Evolutionary conservation across 108 stramenopile genomes (phyloP).

Genomic region (Cylindrotheca closterium): DNA sequence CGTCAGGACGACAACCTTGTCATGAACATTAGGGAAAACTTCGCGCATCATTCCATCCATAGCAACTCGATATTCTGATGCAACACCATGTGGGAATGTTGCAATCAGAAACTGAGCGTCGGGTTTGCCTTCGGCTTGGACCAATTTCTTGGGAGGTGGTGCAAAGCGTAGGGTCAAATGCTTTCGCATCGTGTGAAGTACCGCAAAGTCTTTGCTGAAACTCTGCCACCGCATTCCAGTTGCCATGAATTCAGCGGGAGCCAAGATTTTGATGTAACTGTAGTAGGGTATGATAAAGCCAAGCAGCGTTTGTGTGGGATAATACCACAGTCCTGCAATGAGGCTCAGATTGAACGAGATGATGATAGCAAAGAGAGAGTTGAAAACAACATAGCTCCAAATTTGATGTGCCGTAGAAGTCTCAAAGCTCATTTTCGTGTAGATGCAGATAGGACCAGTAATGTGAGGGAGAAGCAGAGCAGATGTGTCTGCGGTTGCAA

Average conservation of each 20-base stretch:
- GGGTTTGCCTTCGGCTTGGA: background rate
- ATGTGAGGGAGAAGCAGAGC: too few relatives aligned
- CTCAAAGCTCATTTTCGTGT: too few relatives aligned
- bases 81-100: conserved; percentile 14
- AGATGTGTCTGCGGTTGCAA: too few relatives aligned
- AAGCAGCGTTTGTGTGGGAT: background rate
- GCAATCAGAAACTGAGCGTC: conserved; percentile 23
- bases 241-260: background rate
- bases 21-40: conserved; percentile 27
- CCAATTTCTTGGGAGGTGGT: background rate
- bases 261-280: background rate
- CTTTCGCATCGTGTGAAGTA: background rate
- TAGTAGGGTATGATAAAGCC: background rate
- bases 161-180: background rate
- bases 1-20: conserved; percentile 40
- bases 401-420: too few relatives aligned
- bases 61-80: conserved; percentile 13
- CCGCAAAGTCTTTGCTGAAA: background rate
- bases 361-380: background rate
- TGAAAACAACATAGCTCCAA: background rate
- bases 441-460: too few relatives aligned
- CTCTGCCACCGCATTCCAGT: background rate
- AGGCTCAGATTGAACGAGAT: background rate
- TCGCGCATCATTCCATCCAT: conserved; percentile 25
- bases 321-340: background rate